A percentile compares a stretch with the other conserved stretches of the same genome.
Conservation (phyloP, 345 rosid species). For the Hibiscus syriacus region DNA sequence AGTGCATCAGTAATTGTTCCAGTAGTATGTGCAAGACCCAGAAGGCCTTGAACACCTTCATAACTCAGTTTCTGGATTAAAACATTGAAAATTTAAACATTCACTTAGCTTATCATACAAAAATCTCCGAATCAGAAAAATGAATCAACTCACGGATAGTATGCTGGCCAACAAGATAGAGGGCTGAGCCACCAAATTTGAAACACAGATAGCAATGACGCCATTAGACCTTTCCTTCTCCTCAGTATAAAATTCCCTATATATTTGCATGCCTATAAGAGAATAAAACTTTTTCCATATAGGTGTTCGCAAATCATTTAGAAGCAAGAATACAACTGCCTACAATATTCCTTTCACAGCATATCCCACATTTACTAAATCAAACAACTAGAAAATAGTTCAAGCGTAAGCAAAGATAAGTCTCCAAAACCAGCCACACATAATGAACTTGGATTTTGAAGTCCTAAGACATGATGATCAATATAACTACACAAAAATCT, state of each 20-base stretch:
- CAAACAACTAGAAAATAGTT: not conserved
- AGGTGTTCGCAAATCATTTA: not conserved
- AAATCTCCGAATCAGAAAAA: not conserved
- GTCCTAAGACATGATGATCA: not conserved
- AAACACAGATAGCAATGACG: constrained; percentile 53
- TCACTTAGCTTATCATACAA: not conserved
- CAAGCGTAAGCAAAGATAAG: not conserved
- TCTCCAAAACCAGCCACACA: not conserved
- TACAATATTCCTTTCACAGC: not conserved
- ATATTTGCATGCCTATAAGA: constrained; percentile 46
- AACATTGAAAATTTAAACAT: constrained; percentile 2
- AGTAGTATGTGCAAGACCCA: constrained; percentile 52
- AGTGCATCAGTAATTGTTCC: constrained; percentile 56
- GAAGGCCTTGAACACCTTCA: constrained; percentile 47
- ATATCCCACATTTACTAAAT: not conserved
- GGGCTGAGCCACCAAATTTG: constrained; percentile 51
- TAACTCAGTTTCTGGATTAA: constrained; percentile 45
- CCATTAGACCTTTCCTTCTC: constrained; percentile 62
- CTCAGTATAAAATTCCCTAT: constrained; percentile 61
- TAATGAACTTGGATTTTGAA: not conserved
- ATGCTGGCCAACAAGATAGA: constrained; percentile 45
- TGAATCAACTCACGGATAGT: constrained; percentile 49
- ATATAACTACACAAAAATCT: not conserved
- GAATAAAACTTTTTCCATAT: not conserved
- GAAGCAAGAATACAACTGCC: not conserved